These are phyloP conservation scores for Aspergillus taichungensis DNA, from an alignment of 495 filamentous ascomycete species.

Conservation along the genomic window DNA sequence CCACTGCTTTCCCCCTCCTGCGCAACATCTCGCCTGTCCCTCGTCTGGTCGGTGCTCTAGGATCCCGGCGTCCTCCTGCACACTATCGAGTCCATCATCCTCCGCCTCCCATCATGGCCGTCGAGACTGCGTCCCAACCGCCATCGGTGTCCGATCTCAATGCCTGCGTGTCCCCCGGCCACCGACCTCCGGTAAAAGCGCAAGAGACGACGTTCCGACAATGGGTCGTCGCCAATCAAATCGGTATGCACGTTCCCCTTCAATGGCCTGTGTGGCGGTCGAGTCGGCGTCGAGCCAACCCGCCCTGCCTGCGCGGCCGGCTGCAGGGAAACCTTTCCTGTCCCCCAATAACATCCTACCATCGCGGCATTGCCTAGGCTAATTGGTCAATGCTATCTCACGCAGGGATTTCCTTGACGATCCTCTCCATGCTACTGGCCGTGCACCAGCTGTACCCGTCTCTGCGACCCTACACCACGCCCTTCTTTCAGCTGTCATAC, in stretches of 20 bases:
- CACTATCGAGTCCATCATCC: no score
- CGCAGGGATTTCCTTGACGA: conserved; percentile 67
- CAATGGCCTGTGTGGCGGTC: no score
- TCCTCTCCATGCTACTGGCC: conserved; percentile 66
- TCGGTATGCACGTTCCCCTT: conserved; percentile 29
- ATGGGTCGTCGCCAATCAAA: conserved; percentile 46
- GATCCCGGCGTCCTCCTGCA: conserved; percentile 4
- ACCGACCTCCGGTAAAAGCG: conserved; percentile 16
- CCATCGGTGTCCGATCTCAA: conserved; percentile 31
- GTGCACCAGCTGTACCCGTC: conserved; percentile 73
- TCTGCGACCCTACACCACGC: conserved; percentile 65
- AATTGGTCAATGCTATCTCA: neutral
- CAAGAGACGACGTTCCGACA: conserved; percentile 42
- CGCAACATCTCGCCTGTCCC: conserved; percentile 9
- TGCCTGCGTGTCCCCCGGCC: conserved; percentile 33
- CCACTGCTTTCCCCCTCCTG: conserved; percentile 17
- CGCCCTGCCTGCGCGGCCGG: no score
- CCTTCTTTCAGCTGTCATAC: conserved; percentile 82
- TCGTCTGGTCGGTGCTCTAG: conserved; percentile 7
- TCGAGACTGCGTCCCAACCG: conserved; percentile 19
- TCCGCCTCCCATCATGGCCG: conserved; percentile 20
- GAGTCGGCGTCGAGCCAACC: no score
- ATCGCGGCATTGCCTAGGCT: neutral
- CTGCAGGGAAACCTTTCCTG: no score
- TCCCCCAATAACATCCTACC: neutral